Evolutionary conservation across 2,329 filamentous ascomycete genomes (phyloP).

Genomic region (Aureobasidium uvarum): DNA sequence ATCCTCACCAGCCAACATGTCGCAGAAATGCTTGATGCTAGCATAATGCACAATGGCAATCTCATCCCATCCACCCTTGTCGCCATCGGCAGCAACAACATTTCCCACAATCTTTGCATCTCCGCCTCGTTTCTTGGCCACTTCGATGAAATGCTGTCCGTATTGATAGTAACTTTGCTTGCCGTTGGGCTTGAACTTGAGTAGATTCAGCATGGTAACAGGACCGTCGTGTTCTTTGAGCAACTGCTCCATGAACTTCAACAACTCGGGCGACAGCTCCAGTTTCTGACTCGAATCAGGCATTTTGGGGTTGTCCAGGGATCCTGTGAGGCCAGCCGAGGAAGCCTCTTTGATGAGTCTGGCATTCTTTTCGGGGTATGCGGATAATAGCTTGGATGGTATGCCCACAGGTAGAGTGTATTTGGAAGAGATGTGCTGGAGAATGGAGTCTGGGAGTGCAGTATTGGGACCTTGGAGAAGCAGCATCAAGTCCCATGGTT

Average conservation of each 20-base stretch:
- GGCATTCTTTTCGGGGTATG: conserved; percentile 42
- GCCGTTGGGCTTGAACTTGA: conserved; percentile 54
- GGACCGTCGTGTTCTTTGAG: conserved; percentile 40
- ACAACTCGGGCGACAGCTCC: conserved; percentile 54
- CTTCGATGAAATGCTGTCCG: conserved; percentile 42
- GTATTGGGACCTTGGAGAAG: conserved; percentile 40
- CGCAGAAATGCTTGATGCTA: conserved; percentile 59
- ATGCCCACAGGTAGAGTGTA: conserved; percentile 45
- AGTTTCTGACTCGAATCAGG: conserved; percentile 49
- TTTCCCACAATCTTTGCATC: conserved; percentile 62
- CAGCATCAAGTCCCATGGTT: conserved; percentile 51
- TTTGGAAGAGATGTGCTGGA: conserved; percentile 34
- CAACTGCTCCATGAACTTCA: conserved; percentile 50
- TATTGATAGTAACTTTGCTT: conserved; percentile 58
- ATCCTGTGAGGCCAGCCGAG: conserved; percentile 39
- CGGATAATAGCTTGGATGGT: conserved; percentile 43
- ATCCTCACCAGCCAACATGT: conserved; percentile 58
- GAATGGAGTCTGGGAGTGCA: conserved; percentile 29
- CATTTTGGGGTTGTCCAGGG: conserved; percentile 36
- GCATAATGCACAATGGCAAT: conserved; percentile 65
- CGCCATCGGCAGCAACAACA: conserved; percentile 43
- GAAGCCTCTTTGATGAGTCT: conserved; percentile 42
- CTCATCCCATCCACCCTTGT: conserved; percentile 55
- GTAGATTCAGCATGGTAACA: conserved; percentile 63
- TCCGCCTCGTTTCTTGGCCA: conserved; percentile 48